A percentile compares a stretch with the other conserved stretches of the same genome.
These are phyloP conservation scores for Cyclotella kingstonii DNA, from an alignment of 108 stramenopile species.

Conservation along the genomic window DNA sequence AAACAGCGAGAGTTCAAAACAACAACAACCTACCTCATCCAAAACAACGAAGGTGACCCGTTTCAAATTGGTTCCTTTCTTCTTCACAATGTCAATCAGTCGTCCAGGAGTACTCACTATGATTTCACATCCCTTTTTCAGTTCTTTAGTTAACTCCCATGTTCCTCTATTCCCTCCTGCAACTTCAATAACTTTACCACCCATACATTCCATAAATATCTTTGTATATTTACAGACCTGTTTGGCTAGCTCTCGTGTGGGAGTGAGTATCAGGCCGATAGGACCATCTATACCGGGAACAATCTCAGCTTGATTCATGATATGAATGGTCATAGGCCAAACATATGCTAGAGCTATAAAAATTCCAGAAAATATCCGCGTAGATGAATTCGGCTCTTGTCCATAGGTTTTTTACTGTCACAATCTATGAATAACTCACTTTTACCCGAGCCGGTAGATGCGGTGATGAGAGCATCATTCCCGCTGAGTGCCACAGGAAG, in stretches of 20 bases:
- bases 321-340: constrained; percentile 77
- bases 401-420: background rate
- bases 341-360: constrained; percentile 75
- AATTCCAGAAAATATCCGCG: background rate
- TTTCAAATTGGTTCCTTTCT: constrained; percentile 46
- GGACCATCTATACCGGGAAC: constrained; percentile 30
- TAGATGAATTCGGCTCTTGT: background rate
- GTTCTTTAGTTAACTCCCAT: constrained; percentile 67
- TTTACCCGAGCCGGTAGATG: constrained; percentile 89
- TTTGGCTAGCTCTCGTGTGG: constrained; percentile 93
- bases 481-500: constrained; percentile 65
- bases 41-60: constrained; percentile 73
- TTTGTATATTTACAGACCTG: constrained; percentile 81
- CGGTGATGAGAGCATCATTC: constrained; percentile 69
- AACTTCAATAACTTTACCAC: constrained; percentile 56
- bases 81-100: constrained; percentile 88
- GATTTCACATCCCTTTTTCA: constrained; percentile 64
- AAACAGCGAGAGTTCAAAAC: background rate
- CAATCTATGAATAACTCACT: constrained; percentile 29
- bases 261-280: constrained; percentile 82
- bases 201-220: constrained; percentile 38
- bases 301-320: constrained; percentile 55
- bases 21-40: background rate
- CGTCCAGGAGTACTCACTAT: constrained; percentile 97
- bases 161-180: constrained; percentile 66